A percentile compares a stretch with the other conserved stretches of the same genome.
phyloP scores from a whole-genome alignment of 1,284 basidiomycete genomes.

The Ceratobasidium sp. region DNA sequence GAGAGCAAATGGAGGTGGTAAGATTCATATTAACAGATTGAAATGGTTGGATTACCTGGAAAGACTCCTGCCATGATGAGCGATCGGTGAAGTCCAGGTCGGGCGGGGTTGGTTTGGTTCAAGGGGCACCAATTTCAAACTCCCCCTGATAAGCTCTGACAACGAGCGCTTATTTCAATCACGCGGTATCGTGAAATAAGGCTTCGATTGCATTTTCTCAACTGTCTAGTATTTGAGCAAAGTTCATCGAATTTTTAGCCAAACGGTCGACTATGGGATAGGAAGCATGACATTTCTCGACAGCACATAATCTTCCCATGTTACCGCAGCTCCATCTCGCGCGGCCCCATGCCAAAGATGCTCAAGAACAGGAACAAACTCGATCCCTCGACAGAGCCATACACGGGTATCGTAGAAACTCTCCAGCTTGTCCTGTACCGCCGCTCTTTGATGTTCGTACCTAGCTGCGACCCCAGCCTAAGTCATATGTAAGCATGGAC shows the following conservation, averaged over 20 bases:
- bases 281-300: slow-evolving; percentile 10
- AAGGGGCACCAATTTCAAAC: background rate
- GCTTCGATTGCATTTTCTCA: too few species aligned
- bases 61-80: slow-evolving; percentile 5
- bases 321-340: background rate
- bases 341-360: slow-evolving; percentile 29
- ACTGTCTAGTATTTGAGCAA: too few species aligned
- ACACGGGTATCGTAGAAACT: background rate
- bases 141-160: background rate
- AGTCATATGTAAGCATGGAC: too few species aligned
- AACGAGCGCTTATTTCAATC: background rate
- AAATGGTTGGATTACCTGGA: too few species aligned
- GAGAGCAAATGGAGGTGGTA: slow-evolving; percentile 46
- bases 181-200: too few species aligned
- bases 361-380: slow-evolving; percentile 2
- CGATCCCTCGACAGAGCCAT: slow-evolving; percentile 19
- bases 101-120: slow-evolving; percentile 4
- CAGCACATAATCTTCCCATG: slow-evolving; percentile 25
- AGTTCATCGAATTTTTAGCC: too few species aligned
- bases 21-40: slow-evolving; percentile 49
- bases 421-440: background rate
- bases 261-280: background rate
- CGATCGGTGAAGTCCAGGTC: background rate
- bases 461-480: slow-evolving; percentile 29
- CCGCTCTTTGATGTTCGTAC: slow-evolving; percentile 22